A percentile compares a stretch with the other conserved stretches of the same genome.
Evolutionary conservation across 306 rosid genomes (phyloP).

Genomic region (Vachellia pachyceras): DNA sequence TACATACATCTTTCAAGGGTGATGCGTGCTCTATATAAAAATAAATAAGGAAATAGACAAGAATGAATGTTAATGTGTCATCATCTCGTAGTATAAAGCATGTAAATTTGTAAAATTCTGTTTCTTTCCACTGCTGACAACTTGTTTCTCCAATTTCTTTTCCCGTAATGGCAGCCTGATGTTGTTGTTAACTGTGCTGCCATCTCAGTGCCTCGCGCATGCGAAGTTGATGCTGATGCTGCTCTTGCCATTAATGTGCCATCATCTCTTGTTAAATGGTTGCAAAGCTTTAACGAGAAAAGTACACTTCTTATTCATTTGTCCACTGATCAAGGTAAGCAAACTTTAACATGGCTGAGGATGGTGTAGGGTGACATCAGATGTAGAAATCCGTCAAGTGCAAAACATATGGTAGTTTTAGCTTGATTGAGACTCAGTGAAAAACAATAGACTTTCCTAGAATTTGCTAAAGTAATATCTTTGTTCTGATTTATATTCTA

Average conservation of each 20-base stretch:
- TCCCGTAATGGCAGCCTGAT: constrained; percentile 72
- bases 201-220: constrained; percentile 82
- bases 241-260: constrained; percentile 87
- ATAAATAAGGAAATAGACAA: neutral
- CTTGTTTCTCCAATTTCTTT: constrained; percentile 5
- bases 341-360: constrained; percentile 4
- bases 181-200: constrained; percentile 92
- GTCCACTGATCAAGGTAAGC: constrained; percentile 93
- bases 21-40: neutral
- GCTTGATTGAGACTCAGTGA: neutral
- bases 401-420: neutral
- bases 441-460: neutral
- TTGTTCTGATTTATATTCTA: neutral
- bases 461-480: neutral
- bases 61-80: constrained; percentile 9
- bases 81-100: constrained; percentile 1
- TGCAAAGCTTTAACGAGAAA: constrained; percentile 58
- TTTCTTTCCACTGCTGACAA: constrained; percentile 39
- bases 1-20: neutral
- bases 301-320: constrained; percentile 73
- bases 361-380: constrained; percentile 1
- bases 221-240: constrained; percentile 76
- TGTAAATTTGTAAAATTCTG: constrained; percentile 6
- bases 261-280: constrained; percentile 76
- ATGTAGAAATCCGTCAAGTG: neutral